Conservation (phyloP, 768 basidiomycete species). For the Chalciporus chontae region DNA sequence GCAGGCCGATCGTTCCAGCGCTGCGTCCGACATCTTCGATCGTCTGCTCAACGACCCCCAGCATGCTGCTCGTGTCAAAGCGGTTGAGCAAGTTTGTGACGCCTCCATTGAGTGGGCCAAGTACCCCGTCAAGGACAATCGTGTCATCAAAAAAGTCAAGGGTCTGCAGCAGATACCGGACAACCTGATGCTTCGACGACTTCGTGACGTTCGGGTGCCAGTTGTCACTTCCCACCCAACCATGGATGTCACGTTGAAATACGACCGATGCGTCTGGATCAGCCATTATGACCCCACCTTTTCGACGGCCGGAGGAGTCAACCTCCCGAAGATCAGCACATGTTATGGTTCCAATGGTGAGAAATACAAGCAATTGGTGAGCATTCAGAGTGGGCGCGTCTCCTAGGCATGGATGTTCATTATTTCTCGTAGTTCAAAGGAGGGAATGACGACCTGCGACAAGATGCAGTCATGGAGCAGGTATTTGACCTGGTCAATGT, state of each 20-base stretch:
- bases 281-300: conserved; percentile 56
- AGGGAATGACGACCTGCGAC: conserved; percentile 86
- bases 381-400: conserved; percentile 20
- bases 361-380: conserved; percentile 75
- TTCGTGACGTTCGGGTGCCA: conserved; percentile 67
- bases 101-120: conserved; percentile 76
- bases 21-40: conserved; percentile 61
- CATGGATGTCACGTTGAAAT: conserved; percentile 66
- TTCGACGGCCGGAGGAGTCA: conserved; percentile 70
- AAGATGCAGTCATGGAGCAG: conserved; percentile 99
- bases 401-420: background rate
- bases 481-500: conserved; percentile 88
- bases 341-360: conserved; percentile 68
- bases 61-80: conserved; percentile 39
- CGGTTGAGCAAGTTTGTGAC: conserved; percentile 57
- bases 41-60: conserved; percentile 44
- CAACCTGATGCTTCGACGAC: conserved; percentile 40
- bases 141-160: conserved; percentile 20
- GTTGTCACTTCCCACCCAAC: conserved; percentile 72
- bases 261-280: conserved; percentile 71
- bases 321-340: conserved; percentile 73
- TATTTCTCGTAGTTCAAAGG: conserved; percentile 76
- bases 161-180: conserved; percentile 43
- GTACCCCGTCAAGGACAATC: conserved; percentile 44
- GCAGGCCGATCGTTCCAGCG: conserved; percentile 57